Percentiles rank a stretch among this genome's conserved stretches.
Evolutionary conservation across 176 grass and related monocot genomes (phyloP).

Genomic region (Saccharum spontaneum): DNA sequence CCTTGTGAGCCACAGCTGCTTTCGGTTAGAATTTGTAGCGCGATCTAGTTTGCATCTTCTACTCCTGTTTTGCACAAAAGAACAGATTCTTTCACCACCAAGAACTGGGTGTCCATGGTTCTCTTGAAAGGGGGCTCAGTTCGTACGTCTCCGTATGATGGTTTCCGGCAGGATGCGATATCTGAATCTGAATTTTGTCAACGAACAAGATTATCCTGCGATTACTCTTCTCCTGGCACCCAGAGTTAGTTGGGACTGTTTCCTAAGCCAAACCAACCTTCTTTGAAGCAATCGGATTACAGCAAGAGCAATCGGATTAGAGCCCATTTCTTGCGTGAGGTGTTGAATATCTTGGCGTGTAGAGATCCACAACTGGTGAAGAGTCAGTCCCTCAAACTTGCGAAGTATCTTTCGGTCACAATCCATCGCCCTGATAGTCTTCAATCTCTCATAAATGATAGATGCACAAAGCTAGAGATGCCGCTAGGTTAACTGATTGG

Average conservation of each 20-base stretch:
- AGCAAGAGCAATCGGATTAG: neutral
- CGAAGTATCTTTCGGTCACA: slow-evolving; percentile 13
- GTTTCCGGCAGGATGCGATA: neutral
- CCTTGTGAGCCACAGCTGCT: neutral
- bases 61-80: neutral
- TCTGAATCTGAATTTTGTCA: neutral
- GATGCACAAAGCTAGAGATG: neutral
- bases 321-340: neutral
- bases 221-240: no score
- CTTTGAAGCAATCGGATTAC: neutral
- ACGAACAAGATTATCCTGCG: neutral
- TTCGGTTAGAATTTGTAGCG: neutral
- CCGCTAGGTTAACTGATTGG: slow-evolving; percentile 15
- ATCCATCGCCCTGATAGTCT: neutral
- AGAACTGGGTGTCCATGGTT: neutral
- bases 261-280: neutral
- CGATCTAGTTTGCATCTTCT: neutral
- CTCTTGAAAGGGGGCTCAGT: neutral
- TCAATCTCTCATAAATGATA: slow-evolving; percentile 3
- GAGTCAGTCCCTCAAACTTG: neutral
- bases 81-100: neutral
- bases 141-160: neutral
- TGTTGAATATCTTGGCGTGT: neutral
- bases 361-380: neutral
- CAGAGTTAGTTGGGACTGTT: no score